Evolutionary conservation across 306 rosid genomes (phyloP).

Genomic region (Erythrophleum fordii): DNA sequence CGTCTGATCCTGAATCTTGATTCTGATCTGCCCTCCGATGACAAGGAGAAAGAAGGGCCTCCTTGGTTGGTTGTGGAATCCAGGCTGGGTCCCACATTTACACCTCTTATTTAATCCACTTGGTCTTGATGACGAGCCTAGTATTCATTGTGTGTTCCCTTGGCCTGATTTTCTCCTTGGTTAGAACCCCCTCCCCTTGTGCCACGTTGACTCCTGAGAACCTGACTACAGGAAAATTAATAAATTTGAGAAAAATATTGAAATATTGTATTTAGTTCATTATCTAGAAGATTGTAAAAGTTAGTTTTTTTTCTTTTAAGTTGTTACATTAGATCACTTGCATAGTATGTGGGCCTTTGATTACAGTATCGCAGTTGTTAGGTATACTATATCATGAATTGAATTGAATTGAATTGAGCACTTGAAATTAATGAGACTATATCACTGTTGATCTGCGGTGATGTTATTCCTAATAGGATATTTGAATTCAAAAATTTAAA

Average conservation of each 20-base stretch:
- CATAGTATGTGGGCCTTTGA: not conserved
- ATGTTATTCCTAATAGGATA: not conserved
- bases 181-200: not conserved
- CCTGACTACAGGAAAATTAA: too few relatives aligned
- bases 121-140: slow-evolving; percentile 36
- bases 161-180: slow-evolving; percentile 35
- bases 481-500: too few relatives aligned
- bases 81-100: slow-evolving; percentile 58
- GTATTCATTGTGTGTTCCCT: slow-evolving; percentile 26
- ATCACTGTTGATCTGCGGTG: not conserved
- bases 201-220: not conserved
- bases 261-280: too few relatives aligned
- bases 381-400: too few relatives aligned
- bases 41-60: slow-evolving; percentile 37
- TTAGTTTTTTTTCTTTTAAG: too few relatives aligned
- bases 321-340: not conserved
- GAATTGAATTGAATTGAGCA: too few relatives aligned
- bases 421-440: not conserved
- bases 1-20: slow-evolving; percentile 55
- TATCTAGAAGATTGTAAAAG: too few relatives aligned
- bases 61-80: slow-evolving; percentile 62
- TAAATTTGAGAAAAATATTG: too few relatives aligned
- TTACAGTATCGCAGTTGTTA: not conserved
- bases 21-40: slow-evolving; percentile 32
- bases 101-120: slow-evolving; percentile 57